phyloP scores from a whole-genome alignment of 441 rosid genomes.

The Eutrema salsugineum region DNA sequence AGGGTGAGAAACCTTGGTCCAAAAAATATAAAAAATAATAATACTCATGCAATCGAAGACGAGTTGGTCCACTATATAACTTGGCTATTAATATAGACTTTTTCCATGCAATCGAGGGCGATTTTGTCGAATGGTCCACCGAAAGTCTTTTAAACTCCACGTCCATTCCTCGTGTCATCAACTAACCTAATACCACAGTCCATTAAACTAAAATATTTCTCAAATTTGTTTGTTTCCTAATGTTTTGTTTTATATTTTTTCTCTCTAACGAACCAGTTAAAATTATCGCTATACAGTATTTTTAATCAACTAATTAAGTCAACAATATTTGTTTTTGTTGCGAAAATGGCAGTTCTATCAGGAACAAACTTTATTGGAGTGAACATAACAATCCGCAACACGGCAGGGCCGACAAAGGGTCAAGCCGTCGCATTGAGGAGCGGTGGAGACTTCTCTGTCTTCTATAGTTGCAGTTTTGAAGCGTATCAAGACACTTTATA shows the following conservation, averaged over 20 bases:
- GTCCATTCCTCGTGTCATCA: constrained; percentile 26
- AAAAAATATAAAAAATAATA: too few relatives aligned
- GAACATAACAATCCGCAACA: constrained; percentile 71
- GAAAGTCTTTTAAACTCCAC: constrained; percentile 21
- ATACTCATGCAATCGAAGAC: too few relatives aligned
- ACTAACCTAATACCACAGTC: constrained; percentile 18
- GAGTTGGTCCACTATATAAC: too few relatives aligned
- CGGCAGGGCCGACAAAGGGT: constrained; percentile 66
- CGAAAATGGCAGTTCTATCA: constrained; percentile 39
- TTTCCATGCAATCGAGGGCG: constrained; percentile 24
- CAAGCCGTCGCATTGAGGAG: constrained; percentile 74
- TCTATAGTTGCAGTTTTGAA: constrained; percentile 76
- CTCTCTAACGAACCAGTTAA: too few relatives aligned
- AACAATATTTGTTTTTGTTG: neutral
- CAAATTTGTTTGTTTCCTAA: neutral
- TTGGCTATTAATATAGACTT: neutral
- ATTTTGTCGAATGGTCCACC: constrained; percentile 28
- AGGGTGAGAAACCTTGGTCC: neutral
- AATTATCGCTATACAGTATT: too few relatives aligned
- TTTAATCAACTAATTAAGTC: constrained; percentile 9
- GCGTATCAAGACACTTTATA: constrained; percentile 82
- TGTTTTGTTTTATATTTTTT: too few relatives aligned
- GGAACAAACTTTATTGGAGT: constrained; percentile 61
- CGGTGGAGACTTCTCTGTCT: constrained; percentile 63
- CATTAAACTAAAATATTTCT: neutral